A percentile compares a stretch with the other conserved stretches of the same genome.
phyloP scores from a whole-genome alignment of 768 basidiomycete genomes.

The Boletus sensibilis region DNA sequence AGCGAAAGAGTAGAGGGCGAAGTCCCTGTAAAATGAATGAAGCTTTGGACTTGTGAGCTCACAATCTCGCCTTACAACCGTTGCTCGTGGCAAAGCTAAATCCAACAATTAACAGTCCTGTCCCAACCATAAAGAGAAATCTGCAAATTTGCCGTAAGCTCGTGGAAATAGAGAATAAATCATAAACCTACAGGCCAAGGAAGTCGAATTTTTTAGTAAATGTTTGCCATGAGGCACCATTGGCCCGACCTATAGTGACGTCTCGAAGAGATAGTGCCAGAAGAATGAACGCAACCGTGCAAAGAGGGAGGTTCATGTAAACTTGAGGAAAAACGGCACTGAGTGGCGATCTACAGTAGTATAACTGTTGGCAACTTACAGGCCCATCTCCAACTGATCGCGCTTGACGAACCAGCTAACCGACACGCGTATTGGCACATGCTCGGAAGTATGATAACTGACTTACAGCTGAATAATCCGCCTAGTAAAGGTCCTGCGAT shows the following conservation, averaged over 20 bases:
- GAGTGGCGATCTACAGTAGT: conserved; percentile 10
- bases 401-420: conserved; percentile 28
- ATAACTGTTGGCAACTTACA: conserved; percentile 51
- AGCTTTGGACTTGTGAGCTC: conserved; percentile 1
- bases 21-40: conserved; percentile 49
- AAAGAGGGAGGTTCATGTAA: conserved; percentile 80
- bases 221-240: conserved; percentile 54
- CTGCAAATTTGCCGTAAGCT: conserved; percentile 39
- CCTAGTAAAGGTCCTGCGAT: conserved; percentile 82
- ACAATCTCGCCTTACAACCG: conserved; percentile 55
- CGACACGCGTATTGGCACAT: conserved; percentile 22
- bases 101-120: conserved; percentile 71
- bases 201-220: conserved; percentile 69
- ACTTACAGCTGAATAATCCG: conserved; percentile 75
- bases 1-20: conserved; percentile 58
- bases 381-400: conserved; percentile 77
- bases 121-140: conserved; percentile 70
- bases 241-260: conserved; percentile 46
- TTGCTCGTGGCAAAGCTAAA: conserved; percentile 70
- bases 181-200: conserved; percentile 62
- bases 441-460: conserved; percentile 7
- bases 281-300: conserved; percentile 56
- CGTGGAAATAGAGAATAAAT: conserved; percentile 13
- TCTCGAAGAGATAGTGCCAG: conserved; percentile 59
- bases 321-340: conserved; percentile 44